A percentile compares a stretch with the other conserved stretches of the same genome.
Conservation (phyloP, 768 basidiomycete species). For the Lactifluus piperatus region DNA sequence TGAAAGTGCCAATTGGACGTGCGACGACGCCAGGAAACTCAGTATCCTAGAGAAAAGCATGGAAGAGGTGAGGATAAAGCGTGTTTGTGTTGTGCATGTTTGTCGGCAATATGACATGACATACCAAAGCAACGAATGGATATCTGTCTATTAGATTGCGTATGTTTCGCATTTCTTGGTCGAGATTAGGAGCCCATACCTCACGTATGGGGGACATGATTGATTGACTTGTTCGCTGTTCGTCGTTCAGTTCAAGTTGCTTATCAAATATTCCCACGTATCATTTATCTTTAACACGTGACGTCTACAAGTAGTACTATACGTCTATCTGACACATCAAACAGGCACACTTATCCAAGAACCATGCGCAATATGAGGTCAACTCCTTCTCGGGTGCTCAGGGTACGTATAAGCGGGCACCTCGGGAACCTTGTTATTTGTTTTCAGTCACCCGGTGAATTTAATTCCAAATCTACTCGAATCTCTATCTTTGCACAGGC, state of each 20-base stretch:
- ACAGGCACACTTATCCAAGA: slow-evolving; percentile 18
- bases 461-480: too few species aligned
- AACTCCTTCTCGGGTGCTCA: slow-evolving; percentile 3
- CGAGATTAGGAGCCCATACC: slow-evolving; percentile 92
- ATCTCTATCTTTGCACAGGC: too few species aligned
- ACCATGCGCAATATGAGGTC: slow-evolving; percentile 20
- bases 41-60: slow-evolving; percentile 64
- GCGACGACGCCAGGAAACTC: slow-evolving; percentile 99
- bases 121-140: slow-evolving; percentile 91
- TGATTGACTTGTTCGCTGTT: not conserved
- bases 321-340: slow-evolving; percentile 20
- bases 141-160: slow-evolving; percentile 83
- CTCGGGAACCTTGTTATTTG: not conserved
- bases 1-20: slow-evolving; percentile 91
- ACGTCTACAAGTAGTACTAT: too few species aligned
- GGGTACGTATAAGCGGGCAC: slow-evolving; percentile 8
- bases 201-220: slow-evolving; percentile 86
- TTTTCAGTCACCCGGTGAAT: not conserved
- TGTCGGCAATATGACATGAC: slow-evolving; percentile 24
- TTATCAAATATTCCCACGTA: too few species aligned
- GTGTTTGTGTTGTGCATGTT: slow-evolving; percentile 4
- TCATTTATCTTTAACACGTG: too few species aligned
- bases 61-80: slow-evolving; percentile 18
- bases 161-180: slow-evolving; percentile 83
- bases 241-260: too few species aligned